These are phyloP conservation scores for Trichomonas tenax DNA, from an alignment of 208 protist species.

Conservation along the genomic window DNA sequence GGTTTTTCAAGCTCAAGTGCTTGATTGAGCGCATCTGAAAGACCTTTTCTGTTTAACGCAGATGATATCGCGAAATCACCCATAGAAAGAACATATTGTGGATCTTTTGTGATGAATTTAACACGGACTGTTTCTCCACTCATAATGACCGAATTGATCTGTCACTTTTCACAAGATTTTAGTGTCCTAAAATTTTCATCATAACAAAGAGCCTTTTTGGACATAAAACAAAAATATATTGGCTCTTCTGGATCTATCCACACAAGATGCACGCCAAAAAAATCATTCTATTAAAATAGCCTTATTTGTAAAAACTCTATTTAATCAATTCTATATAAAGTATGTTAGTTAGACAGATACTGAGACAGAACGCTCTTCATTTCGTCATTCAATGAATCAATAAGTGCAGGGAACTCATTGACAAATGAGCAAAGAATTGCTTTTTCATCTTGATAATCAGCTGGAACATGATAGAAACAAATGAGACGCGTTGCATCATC, in stretches of 20 bases:
- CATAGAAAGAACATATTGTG: background rate
- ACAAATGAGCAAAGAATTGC: background rate
- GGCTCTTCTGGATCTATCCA: no score
- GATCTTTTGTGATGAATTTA: background rate
- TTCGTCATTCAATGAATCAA: background rate
- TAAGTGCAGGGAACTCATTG: background rate
- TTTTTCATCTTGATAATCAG: background rate
- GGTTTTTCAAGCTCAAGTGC: background rate
- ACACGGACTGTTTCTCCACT: background rate
- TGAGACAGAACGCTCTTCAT: background rate
- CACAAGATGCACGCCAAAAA: no score
- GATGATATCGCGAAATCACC: background rate
- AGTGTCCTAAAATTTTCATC: background rate
- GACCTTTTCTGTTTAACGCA: background rate
- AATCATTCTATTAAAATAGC: no score
- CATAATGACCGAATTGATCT: background rate
- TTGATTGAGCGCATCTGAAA: conserved; percentile 15
- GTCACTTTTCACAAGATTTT: background rate
- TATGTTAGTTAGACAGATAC: background rate
- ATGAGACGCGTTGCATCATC: background rate
- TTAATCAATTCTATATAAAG: no score
- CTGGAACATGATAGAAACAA: background rate
- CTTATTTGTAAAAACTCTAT: no score
- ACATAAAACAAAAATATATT: no score
- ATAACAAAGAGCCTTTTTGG: no score